Percentiles rank a stretch among this genome's conserved stretches.
These are phyloP conservation scores for Stephania japonica DNA, from an alignment of 164 flowering plant genomes.

Conservation along the genomic window DNA sequence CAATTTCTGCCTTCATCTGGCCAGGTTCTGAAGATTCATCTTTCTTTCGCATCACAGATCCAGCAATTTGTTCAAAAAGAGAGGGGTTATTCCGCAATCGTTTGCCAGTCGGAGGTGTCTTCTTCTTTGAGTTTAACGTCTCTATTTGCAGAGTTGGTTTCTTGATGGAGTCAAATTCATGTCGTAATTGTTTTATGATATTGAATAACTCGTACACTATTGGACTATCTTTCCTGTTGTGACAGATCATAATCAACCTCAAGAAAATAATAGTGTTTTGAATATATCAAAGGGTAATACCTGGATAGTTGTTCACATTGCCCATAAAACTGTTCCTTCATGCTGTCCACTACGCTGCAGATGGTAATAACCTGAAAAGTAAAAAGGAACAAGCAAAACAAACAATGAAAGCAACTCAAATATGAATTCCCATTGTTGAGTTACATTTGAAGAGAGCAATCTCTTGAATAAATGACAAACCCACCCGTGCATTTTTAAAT, in stretches of 20 bases:
- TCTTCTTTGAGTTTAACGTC: conserved; percentile 37
- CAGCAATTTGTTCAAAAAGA: conserved; percentile 6
- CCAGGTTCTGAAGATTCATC: conserved; percentile 1
- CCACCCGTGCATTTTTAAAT: too few relatives aligned
- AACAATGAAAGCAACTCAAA: neutral
- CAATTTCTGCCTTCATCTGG: conserved; percentile 43
- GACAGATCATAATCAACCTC: neutral
- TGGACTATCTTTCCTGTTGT: conserved; percentile 66
- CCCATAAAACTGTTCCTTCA: conserved; percentile 78
- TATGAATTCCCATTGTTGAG: neutral
- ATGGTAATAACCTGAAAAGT: conserved; percentile 70
- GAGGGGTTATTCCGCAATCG: conserved; percentile 16
- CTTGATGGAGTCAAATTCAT: conserved; percentile 69
- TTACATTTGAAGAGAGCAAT: neutral
- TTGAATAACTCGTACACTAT: conserved; percentile 59
- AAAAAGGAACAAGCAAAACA: neutral
- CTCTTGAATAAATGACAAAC: neutral
- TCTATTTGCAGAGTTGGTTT: conserved; percentile 68
- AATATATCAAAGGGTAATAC: conserved; percentile 23
- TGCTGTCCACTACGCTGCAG: conserved; percentile 83
- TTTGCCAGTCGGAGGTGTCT: conserved; percentile 25
- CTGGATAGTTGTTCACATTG: conserved; percentile 47
- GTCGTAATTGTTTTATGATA: conserved; percentile 56
- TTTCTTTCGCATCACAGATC: conserved; percentile 1
- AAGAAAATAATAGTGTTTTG: neutral